Evolutionary conservation across 2,329 filamentous ascomycete species (phyloP).

Genomic region (Botryotinia convoluta): DNA sequence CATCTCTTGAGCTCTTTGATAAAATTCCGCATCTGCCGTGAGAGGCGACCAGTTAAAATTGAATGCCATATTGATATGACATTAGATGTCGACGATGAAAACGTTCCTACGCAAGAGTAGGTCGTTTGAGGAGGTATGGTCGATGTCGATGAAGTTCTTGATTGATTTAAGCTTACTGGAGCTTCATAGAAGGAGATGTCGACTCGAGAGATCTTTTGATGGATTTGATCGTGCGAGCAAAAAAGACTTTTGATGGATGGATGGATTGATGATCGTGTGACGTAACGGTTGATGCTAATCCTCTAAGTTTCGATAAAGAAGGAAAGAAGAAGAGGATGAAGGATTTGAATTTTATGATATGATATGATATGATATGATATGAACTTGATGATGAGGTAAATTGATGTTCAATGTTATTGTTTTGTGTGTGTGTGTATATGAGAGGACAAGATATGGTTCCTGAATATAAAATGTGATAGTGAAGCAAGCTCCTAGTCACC

Average conservation of each 20-base stretch:
- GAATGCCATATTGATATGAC: conserved; percentile 74
- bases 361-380: not conserved
- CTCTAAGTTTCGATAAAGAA: not conserved
- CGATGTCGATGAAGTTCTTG: conserved; percentile 34
- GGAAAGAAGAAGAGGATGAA: not conserved
- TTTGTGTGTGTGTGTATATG: not conserved
- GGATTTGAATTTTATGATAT: not conserved
- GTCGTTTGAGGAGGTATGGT: conserved; percentile 21
- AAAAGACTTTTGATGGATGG: not conserved
- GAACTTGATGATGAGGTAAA: not conserved
- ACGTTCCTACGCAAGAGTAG: not conserved
- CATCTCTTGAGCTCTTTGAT: conserved; percentile 87
- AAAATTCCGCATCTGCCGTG: conserved; percentile 89
- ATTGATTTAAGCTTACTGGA: not conserved
- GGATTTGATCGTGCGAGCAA: conserved; percentile 1
- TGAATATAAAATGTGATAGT: not conserved
- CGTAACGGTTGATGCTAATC: not conserved
- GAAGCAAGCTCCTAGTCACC: not conserved
- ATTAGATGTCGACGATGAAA: conserved; percentile 29
- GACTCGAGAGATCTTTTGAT: not conserved
- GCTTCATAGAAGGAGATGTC: conserved; percentile 15
- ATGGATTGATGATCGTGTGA: not conserved
- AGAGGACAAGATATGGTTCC: not conserved
- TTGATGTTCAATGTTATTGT: not conserved
- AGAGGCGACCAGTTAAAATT: conserved; percentile 99